Base-by-base conservation (phyloP, 108 stramenopile genomes). In the Nitzschia putrida region DNA sequence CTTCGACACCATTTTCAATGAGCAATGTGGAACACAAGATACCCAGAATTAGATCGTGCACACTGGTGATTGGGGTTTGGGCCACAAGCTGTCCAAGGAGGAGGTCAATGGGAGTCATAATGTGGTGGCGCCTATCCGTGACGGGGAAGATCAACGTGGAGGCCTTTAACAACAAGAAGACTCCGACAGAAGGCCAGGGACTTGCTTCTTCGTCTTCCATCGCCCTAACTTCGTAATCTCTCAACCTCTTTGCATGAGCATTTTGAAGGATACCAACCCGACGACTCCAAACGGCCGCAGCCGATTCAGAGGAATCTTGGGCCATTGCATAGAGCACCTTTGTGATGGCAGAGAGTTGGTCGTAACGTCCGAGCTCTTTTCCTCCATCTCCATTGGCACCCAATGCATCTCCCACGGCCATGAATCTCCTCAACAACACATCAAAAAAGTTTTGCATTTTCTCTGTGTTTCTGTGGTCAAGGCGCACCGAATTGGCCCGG, bases 361-460 rank as follows among this genome's bases (percentile, higher is more conserved):
- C 76, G 56, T 81, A 87, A 21, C 90, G 78, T 37, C 82, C 90
- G 26, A 92, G 77, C 60, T 86, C 88, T 11, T 68, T 63, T 3
- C 89, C 93, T n/a, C 90, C 93, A 58, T 84, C 78, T 9, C 93
- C 93, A 25, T 83, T 81, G 42, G 59, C 58, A 49, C 76, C 81
- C 40, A 91, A 87, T 11, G 91, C 90, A 61, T 93, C 91, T 26
- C 92, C 92, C n/a, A 95, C 88, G 3, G 86, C 90, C 24, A 91
- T 80, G 57, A 96, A 98, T 56, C 96, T 80, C 38, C 92, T 84
- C 45, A 97, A 68, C 49, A 97, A 85, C 0, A 98, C 92, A 54
- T 93, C 92, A 64, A 96, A 97, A 69, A 94, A 97, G 58, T 96
- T 96, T 72, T 95, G 94, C 94, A 98, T 95, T 29, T 72, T 83